Base-by-base conservation (phyloP, 2,329 filamentous ascomycete species). In the Exutisphaerella laricina region DNA sequence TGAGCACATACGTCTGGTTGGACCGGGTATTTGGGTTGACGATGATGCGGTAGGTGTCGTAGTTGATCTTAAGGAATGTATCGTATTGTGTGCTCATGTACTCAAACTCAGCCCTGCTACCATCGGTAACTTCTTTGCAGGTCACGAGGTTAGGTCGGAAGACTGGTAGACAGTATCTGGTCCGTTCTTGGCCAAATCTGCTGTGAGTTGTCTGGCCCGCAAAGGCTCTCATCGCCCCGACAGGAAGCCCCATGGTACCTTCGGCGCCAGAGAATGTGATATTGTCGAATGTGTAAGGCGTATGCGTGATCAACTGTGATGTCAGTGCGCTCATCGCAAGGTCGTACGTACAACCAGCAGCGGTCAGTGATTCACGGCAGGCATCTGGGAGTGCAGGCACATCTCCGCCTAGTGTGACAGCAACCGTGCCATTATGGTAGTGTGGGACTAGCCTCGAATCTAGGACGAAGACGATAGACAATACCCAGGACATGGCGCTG, bases 1-100 rank as follows among this genome's bases (percentile, higher is more conserved):
- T 38, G 4, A 43, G 33, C 13, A 43, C 33, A 18, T 43, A 38
- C 3, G 23, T 43, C 25, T 43, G 33, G n/a, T 43, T 43, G 26
- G 12, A 25, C 3, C 26, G 26, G 4, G 28, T 33, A 22, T 26
- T 22, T 17, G 41, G 35, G 14, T 44, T 44, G 34, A 44, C 39
- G 21, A 18, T 39, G 30, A 44, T 22, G 18, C 20, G 13, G 21
- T 44, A 44, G 13, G 28, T 21, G 30, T 44, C 41, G n/a, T 39
- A 29, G 4, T 34, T 17, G 6, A 34, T 34, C 10, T 39, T 16
- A 12, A 34, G 28, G 20, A 34, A 34, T 13, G 20, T 26, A 13
- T 44, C 35, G 8, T 21, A 17, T 16, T 14, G 17, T 6, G 41
- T 25, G 13, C 14, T 39, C 16, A 44, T 39, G 41, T 39, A 44